phyloP scores from a whole-genome alignment of 208 protist genomes.

The Willaertia magna region DNA sequence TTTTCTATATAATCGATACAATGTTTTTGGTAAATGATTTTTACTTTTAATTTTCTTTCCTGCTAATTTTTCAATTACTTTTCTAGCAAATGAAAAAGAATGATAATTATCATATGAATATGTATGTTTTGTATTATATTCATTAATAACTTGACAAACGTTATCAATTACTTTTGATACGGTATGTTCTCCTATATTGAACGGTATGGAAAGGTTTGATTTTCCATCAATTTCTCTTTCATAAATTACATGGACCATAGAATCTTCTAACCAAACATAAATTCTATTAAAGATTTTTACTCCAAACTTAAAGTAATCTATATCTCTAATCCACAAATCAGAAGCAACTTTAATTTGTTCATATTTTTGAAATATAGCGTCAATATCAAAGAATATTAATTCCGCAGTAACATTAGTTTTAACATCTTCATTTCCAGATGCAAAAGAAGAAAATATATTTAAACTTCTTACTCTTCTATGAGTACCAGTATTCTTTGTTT shows the following conservation, averaged over 20 bases:
- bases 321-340: not conserved
- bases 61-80: not conserved
- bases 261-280: not conserved
- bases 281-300: not conserved
- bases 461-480: too few species aligned
- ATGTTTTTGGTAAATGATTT: not conserved
- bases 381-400: not conserved
- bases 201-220: not conserved
- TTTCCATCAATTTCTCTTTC: not conserved
- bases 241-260: not conserved
- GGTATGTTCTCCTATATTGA: not conserved
- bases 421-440: too few species aligned
- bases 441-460: too few species aligned
- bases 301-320: not conserved
- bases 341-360: not conserved
- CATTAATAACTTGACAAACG: not conserved
- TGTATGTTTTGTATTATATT: not conserved
- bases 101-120: not conserved
- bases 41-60: not conserved
- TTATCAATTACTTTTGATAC: not conserved
- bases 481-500: too few species aligned
- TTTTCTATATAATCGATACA: not conserved
- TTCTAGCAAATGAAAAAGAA: not conserved
- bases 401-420: not conserved
- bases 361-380: not conserved